Evolutionary conservation across 441 rosid genomes (phyloP), one percentile per base, ranked within the genome.

Genomic region (Kokia cookei): DNA sequence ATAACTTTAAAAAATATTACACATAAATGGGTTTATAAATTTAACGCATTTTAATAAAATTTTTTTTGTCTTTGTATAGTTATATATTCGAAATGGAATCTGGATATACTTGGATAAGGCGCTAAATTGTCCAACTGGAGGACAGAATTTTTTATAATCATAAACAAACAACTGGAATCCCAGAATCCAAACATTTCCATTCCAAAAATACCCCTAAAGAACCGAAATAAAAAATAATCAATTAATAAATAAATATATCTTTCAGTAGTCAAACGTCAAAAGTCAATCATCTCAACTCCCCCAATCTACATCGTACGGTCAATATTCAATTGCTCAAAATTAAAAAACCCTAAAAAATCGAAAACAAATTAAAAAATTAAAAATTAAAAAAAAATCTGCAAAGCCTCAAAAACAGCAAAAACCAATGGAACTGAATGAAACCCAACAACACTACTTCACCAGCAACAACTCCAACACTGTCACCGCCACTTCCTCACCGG

Each of bases 361-460:
- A 72, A 71, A 73, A 5, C 26, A n/a, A 65, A 48, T 24, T 19
- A 75, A 77, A 75, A 79, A 64, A 62, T 3, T 12, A 11, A 24
- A 57, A 4, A 1, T 9, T 0, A 6, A 51, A 17, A 74, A 82
- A 72, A 54, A 72, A 60, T 22, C 77, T 35, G 37, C 43, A 77
- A 75, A 73, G 48, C 65, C 65, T 54, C 55, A 27, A 29, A 43
- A 27, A 60, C 17, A 59, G 43, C 13, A 61, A 32, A 32, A 37
- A 14, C 75, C 13, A 19, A 80, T 76, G 81, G 83, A 82, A 77
- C 71, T 72, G 55, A 63, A 82, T 77, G 84, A 86, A 78, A 73
- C 82, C 75, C 74, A 78, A 80, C 79, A 74, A 66, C 79, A 68
- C 73, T 71, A 65, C 89, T 80, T 78, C 81, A 79, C 81, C 85